Evolutionary conservation across 2,329 filamentous ascomycete genomes (phyloP).

Genomic region (Cladosporium cucumerinum): DNA sequence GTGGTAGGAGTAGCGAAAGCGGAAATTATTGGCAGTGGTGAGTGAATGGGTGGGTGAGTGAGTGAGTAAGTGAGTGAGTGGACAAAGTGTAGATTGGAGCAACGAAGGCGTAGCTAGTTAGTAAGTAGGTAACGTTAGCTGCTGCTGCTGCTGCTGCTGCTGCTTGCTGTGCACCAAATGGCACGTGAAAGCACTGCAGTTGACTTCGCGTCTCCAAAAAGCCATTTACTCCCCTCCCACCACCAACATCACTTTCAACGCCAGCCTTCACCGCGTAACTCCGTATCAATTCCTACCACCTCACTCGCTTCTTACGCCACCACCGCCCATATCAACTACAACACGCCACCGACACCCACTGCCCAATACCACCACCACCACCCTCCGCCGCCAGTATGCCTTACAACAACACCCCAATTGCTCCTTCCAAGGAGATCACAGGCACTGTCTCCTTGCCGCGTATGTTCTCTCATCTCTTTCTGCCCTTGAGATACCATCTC

Average conservation of each 20-base stretch:
- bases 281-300: not conserved
- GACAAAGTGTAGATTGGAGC: not conserved
- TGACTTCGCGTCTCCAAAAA: constrained; percentile 3
- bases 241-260: not conserved
- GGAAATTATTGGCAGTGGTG: not conserved
- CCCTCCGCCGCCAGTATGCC: constrained; percentile 58
- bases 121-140: too few species aligned
- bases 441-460: constrained; percentile 81
- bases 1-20: not conserved
- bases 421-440: constrained; percentile 75
- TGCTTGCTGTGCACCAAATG: not conserved
- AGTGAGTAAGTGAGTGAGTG: not conserved
- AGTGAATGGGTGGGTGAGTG: not conserved
- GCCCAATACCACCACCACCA: not conserved
- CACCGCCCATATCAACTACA: not conserved
- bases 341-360: not conserved
- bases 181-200: constrained; percentile 3
- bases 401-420: constrained; percentile 82
- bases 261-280: constrained; percentile 1
- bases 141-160: too few species aligned
- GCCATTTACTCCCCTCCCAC: not conserved
- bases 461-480: constrained; percentile 46
- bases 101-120: not conserved
- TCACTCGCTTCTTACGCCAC: not conserved
- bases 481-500: not conserved